Evolutionary conservation across 305 asterid species (phyloP).

Genomic region (Lippia alba): DNA sequence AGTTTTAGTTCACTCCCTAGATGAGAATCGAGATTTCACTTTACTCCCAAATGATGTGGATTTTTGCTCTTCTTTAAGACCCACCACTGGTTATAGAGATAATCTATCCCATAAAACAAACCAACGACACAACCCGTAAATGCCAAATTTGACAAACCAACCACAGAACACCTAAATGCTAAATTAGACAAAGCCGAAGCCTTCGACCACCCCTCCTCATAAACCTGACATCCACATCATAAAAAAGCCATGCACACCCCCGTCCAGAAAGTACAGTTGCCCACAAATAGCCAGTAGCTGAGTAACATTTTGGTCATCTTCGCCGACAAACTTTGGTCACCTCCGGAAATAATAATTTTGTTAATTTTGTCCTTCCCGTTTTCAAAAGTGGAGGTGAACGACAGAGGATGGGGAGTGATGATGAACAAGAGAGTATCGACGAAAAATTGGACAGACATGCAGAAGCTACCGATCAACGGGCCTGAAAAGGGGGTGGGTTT

Average conservation of each 20-base stretch:
- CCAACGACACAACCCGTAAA: no score
- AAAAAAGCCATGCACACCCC: constrained; percentile 49
- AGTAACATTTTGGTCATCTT: constrained; percentile 58
- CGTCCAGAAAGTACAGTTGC: constrained; percentile 54
- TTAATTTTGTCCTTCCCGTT: constrained; percentile 55
- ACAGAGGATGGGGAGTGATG: constrained; percentile 64
- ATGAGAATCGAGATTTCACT: no score
- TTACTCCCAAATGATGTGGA: no score
- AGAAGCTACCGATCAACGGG: no score
- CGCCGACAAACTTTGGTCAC: constrained; percentile 44
- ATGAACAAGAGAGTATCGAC: constrained; percentile 65
- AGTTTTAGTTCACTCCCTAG: no score
- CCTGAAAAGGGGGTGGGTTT: no score
- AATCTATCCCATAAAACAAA: constrained; percentile 74
- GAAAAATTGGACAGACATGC: constrained; percentile 56
- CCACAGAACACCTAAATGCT: constrained; percentile 72
- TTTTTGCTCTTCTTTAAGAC: no score
- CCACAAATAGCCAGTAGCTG: constrained; percentile 63
- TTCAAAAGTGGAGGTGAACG: constrained; percentile 62
- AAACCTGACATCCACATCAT: constrained; percentile 64
- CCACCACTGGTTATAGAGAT: constrained; percentile 72
- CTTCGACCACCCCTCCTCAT: no score
- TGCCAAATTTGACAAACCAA: no score
- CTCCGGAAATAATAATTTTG: constrained; percentile 57
- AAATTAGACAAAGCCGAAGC: constrained; percentile 41